These are phyloP conservation scores for Acrocalymma vagum DNA, from an alignment of 2,329 filamentous ascomycete species.

Conservation along the genomic window DNA sequence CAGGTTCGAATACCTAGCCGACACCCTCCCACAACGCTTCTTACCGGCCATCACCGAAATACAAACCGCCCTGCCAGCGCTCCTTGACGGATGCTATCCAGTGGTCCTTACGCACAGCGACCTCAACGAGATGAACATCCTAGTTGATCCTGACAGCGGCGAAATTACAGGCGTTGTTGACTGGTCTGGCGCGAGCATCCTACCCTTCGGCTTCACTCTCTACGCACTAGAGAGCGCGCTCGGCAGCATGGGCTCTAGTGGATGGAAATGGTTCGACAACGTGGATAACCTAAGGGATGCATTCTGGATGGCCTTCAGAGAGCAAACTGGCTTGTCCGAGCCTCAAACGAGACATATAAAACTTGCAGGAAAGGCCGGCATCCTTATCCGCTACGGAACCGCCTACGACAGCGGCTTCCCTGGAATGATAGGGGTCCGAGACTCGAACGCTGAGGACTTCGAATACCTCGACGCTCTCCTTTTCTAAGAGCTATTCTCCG, in stretches of 20 bases:
- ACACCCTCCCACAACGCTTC: conserved; percentile 48
- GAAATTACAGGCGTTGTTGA: conserved; percentile 41
- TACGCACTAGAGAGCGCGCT: conserved; percentile 35
- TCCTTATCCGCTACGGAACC: conserved; percentile 3
- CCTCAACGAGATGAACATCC: conserved; percentile 39
- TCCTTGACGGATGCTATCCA: conserved; percentile 43
- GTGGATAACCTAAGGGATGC: conserved; percentile 5
- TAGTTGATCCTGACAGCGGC: conserved; percentile 31
- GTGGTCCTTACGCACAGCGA: conserved; percentile 51
- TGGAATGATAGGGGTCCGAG: conserved; percentile 7
- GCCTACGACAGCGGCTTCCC: conserved; percentile 2
- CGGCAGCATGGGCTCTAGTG: conserved; percentile 16
- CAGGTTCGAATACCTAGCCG: conserved; percentile 18
- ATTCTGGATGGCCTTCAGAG: conserved; percentile 11
- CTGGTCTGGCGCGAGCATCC: conserved; percentile 36
- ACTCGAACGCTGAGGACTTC: conserved; percentile 1
- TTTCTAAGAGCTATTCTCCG: too few species aligned
- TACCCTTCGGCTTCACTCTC: conserved; percentile 39
- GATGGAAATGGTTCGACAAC: conserved; percentile 11
- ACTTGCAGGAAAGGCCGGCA: conserved; percentile 2
- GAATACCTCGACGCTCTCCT: conserved; percentile 5
- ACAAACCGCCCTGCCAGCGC: conserved; percentile 38
- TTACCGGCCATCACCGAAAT: conserved; percentile 39
- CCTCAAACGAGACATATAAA: conserved; percentile 2
- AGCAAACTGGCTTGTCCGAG: conserved; percentile 4